These are phyloP conservation scores for Penicillium paneum DNA, from an alignment of 2,329 filamentous ascomycete genomes.

Conservation along the genomic window DNA sequence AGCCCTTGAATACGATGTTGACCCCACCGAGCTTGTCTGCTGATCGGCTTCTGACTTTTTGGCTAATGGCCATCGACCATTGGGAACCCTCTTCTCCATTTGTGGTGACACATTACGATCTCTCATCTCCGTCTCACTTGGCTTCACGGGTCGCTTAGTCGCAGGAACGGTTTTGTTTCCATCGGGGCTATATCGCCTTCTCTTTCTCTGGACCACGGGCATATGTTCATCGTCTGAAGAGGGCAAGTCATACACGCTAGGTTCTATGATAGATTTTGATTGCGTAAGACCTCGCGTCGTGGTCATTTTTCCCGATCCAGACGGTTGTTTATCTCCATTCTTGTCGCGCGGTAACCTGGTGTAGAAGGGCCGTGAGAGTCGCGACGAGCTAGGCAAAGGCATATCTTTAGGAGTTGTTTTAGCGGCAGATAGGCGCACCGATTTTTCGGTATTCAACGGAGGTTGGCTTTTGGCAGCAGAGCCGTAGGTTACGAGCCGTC, in stretches of 20 bases:
- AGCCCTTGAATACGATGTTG: neutral
- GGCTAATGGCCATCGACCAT: neutral
- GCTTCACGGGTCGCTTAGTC: neutral
- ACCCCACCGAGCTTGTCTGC: neutral
- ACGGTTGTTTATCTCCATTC: conserved; percentile 4
- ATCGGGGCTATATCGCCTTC: conserved; percentile 15
- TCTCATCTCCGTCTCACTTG: neutral
- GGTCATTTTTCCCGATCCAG: neutral
- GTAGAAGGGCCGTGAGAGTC: neutral
- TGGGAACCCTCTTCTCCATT: neutral
- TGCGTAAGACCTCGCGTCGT: neutral
- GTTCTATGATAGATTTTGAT: conserved; percentile 1
- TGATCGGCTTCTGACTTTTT: neutral
- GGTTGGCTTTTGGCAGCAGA: conserved; percentile 23
- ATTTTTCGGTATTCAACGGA: neutral
- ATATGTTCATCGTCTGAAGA: conserved; percentile 28
- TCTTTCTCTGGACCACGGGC: conserved; percentile 18
- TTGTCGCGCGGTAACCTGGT: neutral
- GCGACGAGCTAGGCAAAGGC: neutral
- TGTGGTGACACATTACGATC: neutral
- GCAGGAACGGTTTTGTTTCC: neutral
- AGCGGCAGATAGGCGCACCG: neutral
- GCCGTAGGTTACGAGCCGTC: conserved; percentile 40
- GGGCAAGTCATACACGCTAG: conserved; percentile 25
- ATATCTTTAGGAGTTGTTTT: neutral